Base-by-base conservation (phyloP, 1,284 basidiomycete species). In the Rhodotorula mucilaginosa region DNA sequence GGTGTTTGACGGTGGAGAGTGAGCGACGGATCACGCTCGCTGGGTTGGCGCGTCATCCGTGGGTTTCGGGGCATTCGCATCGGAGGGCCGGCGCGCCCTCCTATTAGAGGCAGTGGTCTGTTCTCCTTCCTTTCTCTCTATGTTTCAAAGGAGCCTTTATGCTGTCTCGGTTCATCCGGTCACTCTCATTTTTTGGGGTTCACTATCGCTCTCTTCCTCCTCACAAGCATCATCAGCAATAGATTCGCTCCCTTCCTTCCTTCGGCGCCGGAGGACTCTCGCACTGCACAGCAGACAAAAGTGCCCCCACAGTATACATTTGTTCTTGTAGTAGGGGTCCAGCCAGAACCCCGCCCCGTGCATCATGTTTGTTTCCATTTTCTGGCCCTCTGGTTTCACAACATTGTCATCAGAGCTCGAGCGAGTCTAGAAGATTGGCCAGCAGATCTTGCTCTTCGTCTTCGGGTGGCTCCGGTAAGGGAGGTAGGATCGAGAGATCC, bases 1-100 rank as follows among this genome's bases (percentile, higher is more conserved):
- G 74, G 12, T 81, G 80, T 56, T 70, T 81, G 29, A 75, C 77
- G 34, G 79, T 80, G 34, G 73, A 80, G 44, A 70, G 72, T 3
- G 77, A 73, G 6, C 56, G 66, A 16, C 64, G 80, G 13, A 79
- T 79, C 23, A 76, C 64, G 13, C 78, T 81, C 49, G 69, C 63
- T 7, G 70, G 78, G 60, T 69, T 81, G 47, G 51, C 76, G 0
- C 69, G 72, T 13, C 78, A 80, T 61, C 78, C 78, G 3, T 81
- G 80, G 80, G 78, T 81, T n/a, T 8, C n/a, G 1, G 64, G 64
- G 44, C 51, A 57, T 8, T 64, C 29, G 26, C 21, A 19, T 61
- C 58, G 49, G 49, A 23, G 58, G 18, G 21, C 21, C 34, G 19
- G 34, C 23, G 34, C 31, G 19, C 54, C 54, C 54, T n/a, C 54